Evolutionary conservation across 306 rosid genomes (phyloP).

Genomic region (Cercis canadensis): DNA sequence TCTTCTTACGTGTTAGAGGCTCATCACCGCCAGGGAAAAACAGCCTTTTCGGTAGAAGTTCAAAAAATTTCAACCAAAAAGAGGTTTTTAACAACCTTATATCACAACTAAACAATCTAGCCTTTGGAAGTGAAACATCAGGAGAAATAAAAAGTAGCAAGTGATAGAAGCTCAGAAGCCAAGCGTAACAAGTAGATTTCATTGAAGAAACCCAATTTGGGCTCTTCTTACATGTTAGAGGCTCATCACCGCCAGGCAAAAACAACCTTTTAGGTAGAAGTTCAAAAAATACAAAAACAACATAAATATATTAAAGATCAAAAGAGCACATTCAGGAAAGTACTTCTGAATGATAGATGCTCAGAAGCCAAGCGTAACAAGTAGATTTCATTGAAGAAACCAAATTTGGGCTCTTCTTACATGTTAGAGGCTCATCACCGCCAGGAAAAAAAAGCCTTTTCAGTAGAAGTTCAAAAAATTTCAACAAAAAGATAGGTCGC

Average conservation of each 20-base stretch:
- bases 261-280: no score
- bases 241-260: no score
- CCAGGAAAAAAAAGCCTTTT: conserved; percentile 4
- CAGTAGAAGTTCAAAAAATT: background rate
- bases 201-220: conserved; percentile 35
- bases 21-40: conserved; percentile 51
- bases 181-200: conserved; percentile 65
- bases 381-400: conserved; percentile 50
- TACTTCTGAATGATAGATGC: conserved; percentile 44
- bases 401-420: conserved; percentile 39
- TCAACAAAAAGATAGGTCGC: no score
- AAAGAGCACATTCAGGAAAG: background rate
- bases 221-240: conserved; percentile 57
- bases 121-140: no score
- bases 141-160: no score
- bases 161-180: conserved; percentile 62
- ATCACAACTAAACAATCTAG: no score
- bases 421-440: conserved; percentile 56
- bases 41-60: background rate
- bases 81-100: no score
- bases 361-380: conserved; percentile 76
- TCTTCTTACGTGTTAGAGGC: conserved; percentile 49
- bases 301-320: no score
- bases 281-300: no score
- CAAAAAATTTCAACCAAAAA: background rate